Conservation (phyloP, 768 basidiomycete genomes). For the Sarcomyxa edulis region DNA sequence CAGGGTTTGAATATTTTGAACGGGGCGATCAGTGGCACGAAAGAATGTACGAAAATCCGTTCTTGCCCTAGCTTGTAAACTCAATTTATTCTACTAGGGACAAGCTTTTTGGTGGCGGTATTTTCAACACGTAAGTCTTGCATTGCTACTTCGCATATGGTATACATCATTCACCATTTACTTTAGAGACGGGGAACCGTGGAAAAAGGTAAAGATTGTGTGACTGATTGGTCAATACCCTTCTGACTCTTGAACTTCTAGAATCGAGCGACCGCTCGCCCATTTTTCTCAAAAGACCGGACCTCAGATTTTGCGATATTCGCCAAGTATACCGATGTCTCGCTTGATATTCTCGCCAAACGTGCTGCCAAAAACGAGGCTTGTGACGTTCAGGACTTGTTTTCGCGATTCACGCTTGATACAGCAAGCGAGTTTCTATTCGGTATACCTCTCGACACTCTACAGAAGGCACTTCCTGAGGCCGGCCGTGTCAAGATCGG, state of each 20-base stretch:
- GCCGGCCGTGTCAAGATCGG: conserved; percentile 19
- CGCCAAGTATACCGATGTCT: conserved; percentile 29
- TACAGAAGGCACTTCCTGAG: conserved; percentile 30
- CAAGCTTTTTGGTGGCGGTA: background rate
- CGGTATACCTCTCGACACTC: conserved; percentile 34
- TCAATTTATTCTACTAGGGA: background rate
- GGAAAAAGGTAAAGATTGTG: too few relatives aligned
- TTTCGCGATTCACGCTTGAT: conserved; percentile 46
- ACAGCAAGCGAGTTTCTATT: conserved; percentile 52
- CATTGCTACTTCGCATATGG: conserved; percentile 3
- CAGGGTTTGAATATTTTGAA: too few relatives aligned
- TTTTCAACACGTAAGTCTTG: too few relatives aligned
- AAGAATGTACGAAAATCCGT: too few relatives aligned
- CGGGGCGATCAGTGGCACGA: too few relatives aligned
- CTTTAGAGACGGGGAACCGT: background rate
- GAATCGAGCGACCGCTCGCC: conserved; percentile 46
- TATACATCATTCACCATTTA: background rate
- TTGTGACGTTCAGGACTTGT: conserved; percentile 39
- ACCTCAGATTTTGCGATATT: conserved; percentile 36
- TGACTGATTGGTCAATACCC: background rate
- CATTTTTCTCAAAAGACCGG: conserved; percentile 39
- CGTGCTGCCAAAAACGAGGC: conserved; percentile 24
- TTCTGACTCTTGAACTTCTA: conserved; percentile 5
- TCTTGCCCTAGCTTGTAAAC: too few relatives aligned
- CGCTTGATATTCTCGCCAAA: conserved; percentile 23